Conservation (phyloP, 192 early-diverging fungal genomes). For the Linnemannia schmuckeri region DNA sequence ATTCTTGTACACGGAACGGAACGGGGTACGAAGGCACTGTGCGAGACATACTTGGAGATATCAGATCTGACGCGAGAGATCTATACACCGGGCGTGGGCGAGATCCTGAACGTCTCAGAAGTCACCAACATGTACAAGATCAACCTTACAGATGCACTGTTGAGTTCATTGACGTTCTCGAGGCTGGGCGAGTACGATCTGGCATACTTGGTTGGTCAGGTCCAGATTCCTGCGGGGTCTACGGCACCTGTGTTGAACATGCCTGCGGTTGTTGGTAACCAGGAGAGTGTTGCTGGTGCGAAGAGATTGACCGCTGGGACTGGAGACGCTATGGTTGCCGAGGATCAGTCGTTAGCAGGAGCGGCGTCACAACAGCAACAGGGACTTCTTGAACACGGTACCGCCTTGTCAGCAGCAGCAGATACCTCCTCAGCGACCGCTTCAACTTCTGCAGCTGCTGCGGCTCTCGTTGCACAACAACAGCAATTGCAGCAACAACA, state of each 20-base stretch:
- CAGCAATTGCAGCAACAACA: constrained; percentile 48
- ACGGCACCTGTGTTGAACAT: constrained; percentile 83
- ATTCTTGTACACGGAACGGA: constrained; percentile 90
- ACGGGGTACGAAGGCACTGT: constrained; percentile 76
- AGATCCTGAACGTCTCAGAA: constrained; percentile 90
- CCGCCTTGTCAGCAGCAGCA: not conserved
- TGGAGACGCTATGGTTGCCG: not conserved
- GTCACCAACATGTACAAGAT: constrained; percentile 91
- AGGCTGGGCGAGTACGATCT: constrained; percentile 85
- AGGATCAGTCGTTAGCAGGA: not conserved
- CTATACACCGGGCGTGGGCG: constrained; percentile 83
- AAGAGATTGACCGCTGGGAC: constrained; percentile 10
- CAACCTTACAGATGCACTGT: constrained; percentile 90
- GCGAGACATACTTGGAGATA: constrained; percentile 69
- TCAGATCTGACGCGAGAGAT: constrained; percentile 87
- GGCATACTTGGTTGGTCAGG: constrained; percentile 81
- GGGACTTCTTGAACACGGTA: not conserved
- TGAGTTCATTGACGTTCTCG: constrained; percentile 81
- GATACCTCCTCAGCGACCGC: not conserved
- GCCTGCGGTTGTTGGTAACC: constrained; percentile 40
- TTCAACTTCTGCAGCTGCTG: not conserved
- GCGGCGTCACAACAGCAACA: not conserved
- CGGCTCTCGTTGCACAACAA: constrained; percentile 19
- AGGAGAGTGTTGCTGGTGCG: not conserved
- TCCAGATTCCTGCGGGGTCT: constrained; percentile 73